These are phyloP conservation scores for Podospora fimiseda DNA, from an alignment of 495 filamentous ascomycete genomes.

Conservation along the genomic window DNA sequence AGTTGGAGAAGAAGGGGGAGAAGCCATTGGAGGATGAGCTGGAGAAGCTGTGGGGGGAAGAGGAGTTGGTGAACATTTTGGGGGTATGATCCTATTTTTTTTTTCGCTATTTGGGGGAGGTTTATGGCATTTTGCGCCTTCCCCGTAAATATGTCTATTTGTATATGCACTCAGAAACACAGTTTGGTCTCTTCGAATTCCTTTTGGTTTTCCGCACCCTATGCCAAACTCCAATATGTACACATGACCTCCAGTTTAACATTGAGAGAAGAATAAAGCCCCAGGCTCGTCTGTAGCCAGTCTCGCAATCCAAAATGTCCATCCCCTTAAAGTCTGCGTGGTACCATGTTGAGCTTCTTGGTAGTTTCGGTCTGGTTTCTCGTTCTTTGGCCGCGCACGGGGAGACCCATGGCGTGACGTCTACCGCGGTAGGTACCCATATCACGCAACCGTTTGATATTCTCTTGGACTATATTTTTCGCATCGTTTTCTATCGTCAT, in stretches of 20 bases:
- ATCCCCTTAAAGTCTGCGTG: slow-evolving; percentile 49
- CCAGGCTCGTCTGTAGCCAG: neutral
- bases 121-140: slow-evolving; percentile 17
- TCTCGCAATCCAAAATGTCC: neutral
- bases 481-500: slow-evolving; percentile 96
- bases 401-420: slow-evolving; percentile 82
- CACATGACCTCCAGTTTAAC: neutral
- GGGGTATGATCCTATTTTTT: neutral
- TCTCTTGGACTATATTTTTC: slow-evolving; percentile 64
- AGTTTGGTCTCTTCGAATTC: neutral
- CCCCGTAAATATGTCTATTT: neutral
- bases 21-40: slow-evolving; percentile 58
- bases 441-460: slow-evolving; percentile 80
- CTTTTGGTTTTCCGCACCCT: too few relatives aligned
- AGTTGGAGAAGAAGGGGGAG: slow-evolving; percentile 55
- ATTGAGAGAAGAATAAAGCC: neutral
- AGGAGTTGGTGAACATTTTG: neutral
- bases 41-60: slow-evolving; percentile 5
- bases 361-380: slow-evolving; percentile 76
- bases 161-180: neutral
- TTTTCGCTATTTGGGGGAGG: neutral
- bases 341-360: slow-evolving; percentile 71
- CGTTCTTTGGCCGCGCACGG: slow-evolving; percentile 82
- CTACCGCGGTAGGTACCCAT: slow-evolving; percentile 87
- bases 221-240: neutral